These are phyloP conservation scores for Chenopodium album DNA, from an alignment of 148 eudicot species.

Conservation along the genomic window DNA sequence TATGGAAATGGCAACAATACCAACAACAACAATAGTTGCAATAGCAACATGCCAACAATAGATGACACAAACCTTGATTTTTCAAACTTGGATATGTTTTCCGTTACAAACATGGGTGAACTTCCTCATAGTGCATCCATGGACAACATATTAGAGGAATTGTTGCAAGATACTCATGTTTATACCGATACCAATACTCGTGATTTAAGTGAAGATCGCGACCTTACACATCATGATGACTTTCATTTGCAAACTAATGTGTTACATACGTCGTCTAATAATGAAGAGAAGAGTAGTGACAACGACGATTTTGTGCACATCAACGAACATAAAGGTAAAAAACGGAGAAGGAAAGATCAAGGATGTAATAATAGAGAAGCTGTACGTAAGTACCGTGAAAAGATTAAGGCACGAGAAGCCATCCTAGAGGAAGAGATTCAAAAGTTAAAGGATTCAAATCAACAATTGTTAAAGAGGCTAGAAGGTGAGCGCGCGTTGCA, in stretches of 20 bases:
- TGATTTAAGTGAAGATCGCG: slow-evolving; percentile 58
- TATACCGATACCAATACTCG: slow-evolving; percentile 72
- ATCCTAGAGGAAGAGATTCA: slow-evolving; percentile 63
- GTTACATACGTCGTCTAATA: slow-evolving; percentile 33
- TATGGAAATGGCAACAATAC: too few relatives aligned
- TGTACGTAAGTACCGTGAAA: slow-evolving; percentile 74
- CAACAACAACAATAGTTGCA: too few relatives aligned
- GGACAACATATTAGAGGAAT: slow-evolving; percentile 55
- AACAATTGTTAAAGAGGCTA: slow-evolving; percentile 56
- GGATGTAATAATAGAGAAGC: slow-evolving; percentile 76
- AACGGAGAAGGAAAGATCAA: slow-evolving; percentile 35
- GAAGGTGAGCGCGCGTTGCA: slow-evolving; percentile 59
- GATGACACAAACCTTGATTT: slow-evolving; percentile 52
- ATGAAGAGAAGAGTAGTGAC: slow-evolving; percentile 39
- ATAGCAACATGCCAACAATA: too few relatives aligned
- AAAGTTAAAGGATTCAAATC: slow-evolving; percentile 62
- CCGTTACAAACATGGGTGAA: slow-evolving; percentile 46
- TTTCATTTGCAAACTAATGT: slow-evolving; percentile 41
- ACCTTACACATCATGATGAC: slow-evolving; percentile 71
- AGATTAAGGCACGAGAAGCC: slow-evolving; percentile 65
- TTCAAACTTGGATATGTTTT: slow-evolving; percentile 47
- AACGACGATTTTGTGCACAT: slow-evolving; percentile 55
- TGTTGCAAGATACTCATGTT: slow-evolving; percentile 46
- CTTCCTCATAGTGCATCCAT: slow-evolving; percentile 49
- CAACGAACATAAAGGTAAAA: slow-evolving; percentile 26